These are phyloP conservation scores for Kwoniella dejecticola DNA, from an alignment of 768 basidiomycete species.

Conservation along the genomic window DNA sequence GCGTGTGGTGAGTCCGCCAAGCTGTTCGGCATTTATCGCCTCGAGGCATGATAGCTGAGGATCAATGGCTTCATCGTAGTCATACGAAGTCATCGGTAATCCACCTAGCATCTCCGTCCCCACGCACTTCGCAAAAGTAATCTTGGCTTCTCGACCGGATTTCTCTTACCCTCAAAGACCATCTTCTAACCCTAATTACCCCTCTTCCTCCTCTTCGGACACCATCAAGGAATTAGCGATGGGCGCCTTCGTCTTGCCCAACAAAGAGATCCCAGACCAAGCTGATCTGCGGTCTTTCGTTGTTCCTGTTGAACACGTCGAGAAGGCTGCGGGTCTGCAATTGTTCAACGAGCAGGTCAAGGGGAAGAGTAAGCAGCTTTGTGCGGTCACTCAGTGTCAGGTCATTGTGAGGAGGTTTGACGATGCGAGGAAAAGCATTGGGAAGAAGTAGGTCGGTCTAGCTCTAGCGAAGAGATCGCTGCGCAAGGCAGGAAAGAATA, in stretches of 20 bases:
- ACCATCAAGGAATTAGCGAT: conserved; percentile 74
- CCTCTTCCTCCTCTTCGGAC: conserved; percentile 27
- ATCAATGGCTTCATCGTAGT: conserved; percentile 58
- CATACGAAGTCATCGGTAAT: conserved; percentile 89
- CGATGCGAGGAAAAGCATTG: conserved; percentile 68
- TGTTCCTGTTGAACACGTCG: conserved; percentile 85
- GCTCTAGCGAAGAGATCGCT: not conserved
- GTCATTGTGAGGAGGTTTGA: conserved; percentile 87
- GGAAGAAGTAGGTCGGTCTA: conserved; percentile 16
- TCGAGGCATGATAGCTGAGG: not conserved
- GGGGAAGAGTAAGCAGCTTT: conserved; percentile 66
- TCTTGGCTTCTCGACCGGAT: conserved; percentile 72
- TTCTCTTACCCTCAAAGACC: conserved; percentile 66
- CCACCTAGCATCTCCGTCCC: conserved; percentile 91
- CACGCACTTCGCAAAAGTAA: conserved; percentile 97
- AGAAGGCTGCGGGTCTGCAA: conserved; percentile 67
- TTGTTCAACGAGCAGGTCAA: conserved; percentile 47
- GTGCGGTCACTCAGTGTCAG: conserved; percentile 83
- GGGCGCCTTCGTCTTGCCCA: conserved; percentile 95
- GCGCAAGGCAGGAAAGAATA: not conserved
- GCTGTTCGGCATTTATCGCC: not conserved
- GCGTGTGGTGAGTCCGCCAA: conserved; percentile 72
- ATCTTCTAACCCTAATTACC: conserved; percentile 42
- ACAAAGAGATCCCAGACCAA: conserved; percentile 85
- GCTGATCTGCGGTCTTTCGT: conserved; percentile 77